phyloP scores from a whole-genome alignment of 768 basidiomycete species.

The Xerocomellus amylosporus region DNA sequence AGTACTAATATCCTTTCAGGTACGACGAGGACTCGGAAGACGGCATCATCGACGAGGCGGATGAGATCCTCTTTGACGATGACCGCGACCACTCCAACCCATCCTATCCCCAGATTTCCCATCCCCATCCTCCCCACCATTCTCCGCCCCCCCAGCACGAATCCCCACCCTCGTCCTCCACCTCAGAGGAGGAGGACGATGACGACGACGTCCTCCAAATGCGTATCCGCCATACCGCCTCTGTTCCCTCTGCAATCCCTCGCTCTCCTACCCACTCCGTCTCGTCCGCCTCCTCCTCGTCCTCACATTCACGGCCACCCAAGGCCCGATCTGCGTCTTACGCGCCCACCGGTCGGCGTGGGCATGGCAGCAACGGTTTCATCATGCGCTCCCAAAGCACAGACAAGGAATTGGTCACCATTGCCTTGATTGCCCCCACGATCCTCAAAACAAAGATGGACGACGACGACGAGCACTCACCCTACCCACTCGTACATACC shows the following conservation, averaged over 20 bases:
- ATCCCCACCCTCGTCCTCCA: conserved; percentile 31
- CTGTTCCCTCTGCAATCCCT: conserved; percentile 22
- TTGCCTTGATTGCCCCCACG: conserved; percentile 75
- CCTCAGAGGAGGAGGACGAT: conserved; percentile 43
- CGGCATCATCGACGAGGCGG: conserved; percentile 49
- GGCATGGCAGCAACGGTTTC: conserved; percentile 45
- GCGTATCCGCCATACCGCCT: conserved; percentile 37
- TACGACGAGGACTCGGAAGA: conserved; percentile 72
- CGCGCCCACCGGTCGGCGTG: conserved; percentile 7
- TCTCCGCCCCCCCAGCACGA: conserved; percentile 22
- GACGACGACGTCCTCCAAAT: conserved; percentile 66
- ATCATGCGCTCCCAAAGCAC: conserved; percentile 29
- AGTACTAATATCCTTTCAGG: conserved; percentile 31
- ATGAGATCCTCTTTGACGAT: conserved; percentile 33
- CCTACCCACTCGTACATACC: conserved; percentile 12
- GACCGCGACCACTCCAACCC: conserved; percentile 19
- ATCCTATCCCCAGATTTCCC: conserved; percentile 19
- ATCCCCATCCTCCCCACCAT: conserved; percentile 15
- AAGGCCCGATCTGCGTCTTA: conserved; percentile 31
- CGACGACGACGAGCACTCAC: conserved; percentile 38
- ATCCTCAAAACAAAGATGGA: conserved; percentile 76
- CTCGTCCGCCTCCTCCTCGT: conserved; percentile 24
- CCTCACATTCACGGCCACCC: conserved; percentile 28
- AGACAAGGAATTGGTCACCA: conserved; percentile 59
- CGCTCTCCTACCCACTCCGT: conserved; percentile 41